Conservation (phyloP, 78 protist species). For the Dictyostelium purpureum region DNA sequence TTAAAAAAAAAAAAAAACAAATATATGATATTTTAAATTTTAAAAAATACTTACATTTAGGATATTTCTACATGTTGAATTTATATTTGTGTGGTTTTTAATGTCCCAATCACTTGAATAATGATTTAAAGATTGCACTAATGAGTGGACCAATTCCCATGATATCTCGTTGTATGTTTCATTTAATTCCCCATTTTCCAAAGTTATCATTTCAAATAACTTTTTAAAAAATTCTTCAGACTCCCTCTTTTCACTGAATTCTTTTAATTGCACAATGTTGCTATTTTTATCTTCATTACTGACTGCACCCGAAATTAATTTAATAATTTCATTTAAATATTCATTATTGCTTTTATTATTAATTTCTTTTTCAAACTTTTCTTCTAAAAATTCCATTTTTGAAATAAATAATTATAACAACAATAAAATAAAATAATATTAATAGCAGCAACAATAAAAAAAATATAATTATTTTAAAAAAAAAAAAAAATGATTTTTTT, state of each 20-base stretch:
- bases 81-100: neutral
- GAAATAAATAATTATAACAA: too few species aligned
- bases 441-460: too few species aligned
- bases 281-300: neutral
- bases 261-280: neutral
- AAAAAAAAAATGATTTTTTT: too few species aligned
- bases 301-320: neutral
- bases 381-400: too few species aligned
- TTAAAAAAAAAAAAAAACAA: neutral
- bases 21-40: too few species aligned
- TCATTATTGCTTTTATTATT: neutral
- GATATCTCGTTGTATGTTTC: conserved; percentile 20
- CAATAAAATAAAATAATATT: too few species aligned
- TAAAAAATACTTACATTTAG: conserved; percentile 20
- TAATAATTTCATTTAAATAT: neutral
- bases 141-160: conserved; percentile 48
- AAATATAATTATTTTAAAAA: too few species aligned
- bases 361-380: too few species aligned
- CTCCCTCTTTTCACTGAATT: neutral
- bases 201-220: neutral
- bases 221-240: neutral
- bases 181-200: neutral
- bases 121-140: conserved; percentile 14
- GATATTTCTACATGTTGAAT: neutral
- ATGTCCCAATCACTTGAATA: conserved; percentile 14